Evolutionary conservation across 257 asterid species (phyloP).

Genomic region (Agastache rugosa): DNA sequence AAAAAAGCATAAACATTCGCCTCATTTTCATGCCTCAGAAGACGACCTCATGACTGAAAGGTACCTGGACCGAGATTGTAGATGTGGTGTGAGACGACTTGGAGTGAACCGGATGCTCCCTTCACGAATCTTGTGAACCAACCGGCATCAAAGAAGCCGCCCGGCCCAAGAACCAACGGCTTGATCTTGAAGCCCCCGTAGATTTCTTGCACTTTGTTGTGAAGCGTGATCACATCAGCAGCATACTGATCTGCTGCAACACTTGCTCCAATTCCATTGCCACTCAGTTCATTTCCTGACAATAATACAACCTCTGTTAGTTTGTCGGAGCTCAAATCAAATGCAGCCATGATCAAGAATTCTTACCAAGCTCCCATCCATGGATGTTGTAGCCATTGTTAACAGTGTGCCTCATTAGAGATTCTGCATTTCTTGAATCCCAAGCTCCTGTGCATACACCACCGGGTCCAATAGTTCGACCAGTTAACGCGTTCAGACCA

Average conservation of each 20-base stretch:
- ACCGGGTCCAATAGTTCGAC: constrained; percentile 51
- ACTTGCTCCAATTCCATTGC: constrained; percentile 69
- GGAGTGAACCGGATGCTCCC: constrained; percentile 56
- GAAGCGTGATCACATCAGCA: constrained; percentile 55
- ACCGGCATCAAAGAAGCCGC: constrained; percentile 69
- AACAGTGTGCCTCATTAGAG: constrained; percentile 68
- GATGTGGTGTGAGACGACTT: constrained; percentile 82
- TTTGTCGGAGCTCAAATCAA: neutral
- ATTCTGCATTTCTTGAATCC: constrained; percentile 76
- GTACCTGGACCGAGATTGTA: constrained; percentile 95
- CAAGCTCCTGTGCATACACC: constrained; percentile 67
- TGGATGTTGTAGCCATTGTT: constrained; percentile 51
- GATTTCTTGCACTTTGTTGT: constrained; percentile 51
- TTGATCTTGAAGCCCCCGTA: constrained; percentile 49
- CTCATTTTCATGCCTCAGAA: constrained; percentile 8
- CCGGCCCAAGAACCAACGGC: constrained; percentile 84
- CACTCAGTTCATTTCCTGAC: constrained; percentile 89
- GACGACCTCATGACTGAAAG: neutral
- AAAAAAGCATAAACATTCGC: neutral
- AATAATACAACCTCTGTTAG: neutral
- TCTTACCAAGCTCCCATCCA: constrained; percentile 96
- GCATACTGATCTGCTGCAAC: constrained; percentile 75
- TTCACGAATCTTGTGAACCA: constrained; percentile 65
- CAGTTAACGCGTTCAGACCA: constrained; percentile 78
- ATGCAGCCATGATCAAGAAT: constrained; percentile 1